Evolutionary conservation across 2,329 filamentous ascomycete genomes (phyloP), one percentile per base, ranked within the genome.

Genomic region (Colletotrichum sp.): DNA sequence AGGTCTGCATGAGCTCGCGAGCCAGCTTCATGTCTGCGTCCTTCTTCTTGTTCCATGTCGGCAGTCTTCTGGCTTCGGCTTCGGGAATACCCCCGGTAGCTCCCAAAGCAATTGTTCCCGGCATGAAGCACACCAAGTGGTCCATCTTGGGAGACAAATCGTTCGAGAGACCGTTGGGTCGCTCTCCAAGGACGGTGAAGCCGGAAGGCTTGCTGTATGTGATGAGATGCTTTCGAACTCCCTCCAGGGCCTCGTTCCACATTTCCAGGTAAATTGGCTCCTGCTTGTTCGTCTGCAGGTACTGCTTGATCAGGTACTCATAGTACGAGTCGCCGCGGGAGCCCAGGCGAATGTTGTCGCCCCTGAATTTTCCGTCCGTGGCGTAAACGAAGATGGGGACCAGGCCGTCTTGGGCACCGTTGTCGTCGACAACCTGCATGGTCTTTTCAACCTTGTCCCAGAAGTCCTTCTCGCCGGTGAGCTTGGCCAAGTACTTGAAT

Each of bases 271-370:
- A 99, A 18, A 99, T 87, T 1, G 92, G 89, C 83, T 99, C 96
- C 81, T 96, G 90, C 83, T 94, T 92, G 72, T 95, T 95, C 15
- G 97, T 99, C 85, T 99, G 97, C 24, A 98, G 89, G 83, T 98
- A 99, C 84, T 99, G 97, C 87, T 99, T 99, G 88, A 99, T 98
- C 67, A 99, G 92, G 84, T 99, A 99, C 86, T 99, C 95, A 86
- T 99, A 99, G 86, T 99, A 99, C 64, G 96, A 98, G 87, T 99
- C 97, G 62, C 97, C 97, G 77, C 97, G 92, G 83, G 95, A 98
- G 52, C 97, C 97, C 26, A 99, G 90, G 21, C 97, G 94, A 81
- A 99, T 96, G 82, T 98, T 98, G 24, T 92, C 86, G 24, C 95
- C 95, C 67, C 92, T 90, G 86, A 99, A 99, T 69, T 92, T 87